Conservation (phyloP, 176 grass and related monocot species). For the Oryza rufipogon region DNA sequence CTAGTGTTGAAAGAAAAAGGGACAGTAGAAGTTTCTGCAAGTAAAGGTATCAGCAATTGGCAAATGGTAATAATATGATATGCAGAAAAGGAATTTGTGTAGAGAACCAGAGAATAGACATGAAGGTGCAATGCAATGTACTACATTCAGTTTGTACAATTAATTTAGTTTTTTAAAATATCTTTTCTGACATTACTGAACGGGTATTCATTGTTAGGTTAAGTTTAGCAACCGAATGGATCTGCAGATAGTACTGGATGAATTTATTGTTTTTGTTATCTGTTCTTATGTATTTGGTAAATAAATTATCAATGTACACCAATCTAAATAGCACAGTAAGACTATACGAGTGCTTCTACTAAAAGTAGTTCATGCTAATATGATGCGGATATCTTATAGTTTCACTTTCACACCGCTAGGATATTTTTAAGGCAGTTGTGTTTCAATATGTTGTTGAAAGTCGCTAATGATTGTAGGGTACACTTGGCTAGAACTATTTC, state of each 20-base stretch:
- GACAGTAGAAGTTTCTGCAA: not conserved
- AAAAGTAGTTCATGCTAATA: not conserved
- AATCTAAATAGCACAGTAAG: not conserved
- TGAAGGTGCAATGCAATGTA: conserved; percentile 14
- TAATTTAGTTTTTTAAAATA: not conserved
- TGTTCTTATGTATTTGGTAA: not conserved
- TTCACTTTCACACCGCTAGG: not conserved
- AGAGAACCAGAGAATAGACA: not conserved
- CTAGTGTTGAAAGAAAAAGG: not conserved
- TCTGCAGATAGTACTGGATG: not conserved
- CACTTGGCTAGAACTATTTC: conserved; percentile 87
- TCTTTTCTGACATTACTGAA: conserved; percentile 10
- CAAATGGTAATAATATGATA: not conserved
- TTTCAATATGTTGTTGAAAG: conserved; percentile 15
- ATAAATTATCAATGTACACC: not conserved
- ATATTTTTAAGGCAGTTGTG: not conserved
- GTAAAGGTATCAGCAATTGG: not conserved
- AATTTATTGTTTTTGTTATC: not conserved
- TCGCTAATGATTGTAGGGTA: conserved; percentile 55
- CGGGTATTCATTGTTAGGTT: conserved; percentile 7
- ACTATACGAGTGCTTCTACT: conserved; percentile 17
- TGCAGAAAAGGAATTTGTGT: conserved; percentile 8
- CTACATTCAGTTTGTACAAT: not conserved
- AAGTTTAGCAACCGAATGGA: not conserved
- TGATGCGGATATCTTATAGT: not conserved